phyloP scores from a whole-genome alignment of 345 rosid genomes.

The Corchorus capsularis region DNA sequence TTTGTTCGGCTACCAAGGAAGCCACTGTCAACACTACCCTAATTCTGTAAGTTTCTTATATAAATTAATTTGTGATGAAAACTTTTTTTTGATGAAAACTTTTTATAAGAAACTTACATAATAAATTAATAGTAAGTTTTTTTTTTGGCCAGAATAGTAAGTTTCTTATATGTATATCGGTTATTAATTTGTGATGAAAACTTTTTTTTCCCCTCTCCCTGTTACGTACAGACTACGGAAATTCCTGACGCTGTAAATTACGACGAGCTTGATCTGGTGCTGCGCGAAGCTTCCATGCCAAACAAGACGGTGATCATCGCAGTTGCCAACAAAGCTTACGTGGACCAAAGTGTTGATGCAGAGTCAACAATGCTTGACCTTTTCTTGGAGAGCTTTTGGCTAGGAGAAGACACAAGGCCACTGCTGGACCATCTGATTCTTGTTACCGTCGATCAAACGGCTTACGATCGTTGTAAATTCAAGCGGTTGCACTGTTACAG shows the following conservation, averaged over 20 bases:
- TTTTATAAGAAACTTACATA: no score
- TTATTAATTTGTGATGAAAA: no score
- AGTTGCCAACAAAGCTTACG: slow-evolving; percentile 69
- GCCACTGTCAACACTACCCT: background rate
- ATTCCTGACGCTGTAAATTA: no score
- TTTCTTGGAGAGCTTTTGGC: slow-evolving; percentile 79
- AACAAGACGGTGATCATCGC: slow-evolving; percentile 68
- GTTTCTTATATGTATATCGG: no score
- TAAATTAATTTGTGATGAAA: no score
- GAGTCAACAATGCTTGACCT: slow-evolving; percentile 63
- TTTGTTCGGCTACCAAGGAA: background rate
- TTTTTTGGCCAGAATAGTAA: no score
- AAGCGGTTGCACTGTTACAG: slow-evolving; percentile 68
- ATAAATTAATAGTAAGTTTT: no score
- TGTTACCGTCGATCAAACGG: slow-evolving; percentile 64
- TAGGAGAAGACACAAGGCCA: slow-evolving; percentile 58
- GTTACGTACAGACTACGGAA: no score
- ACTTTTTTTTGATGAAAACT: no score
- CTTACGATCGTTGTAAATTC: slow-evolving; percentile 66
- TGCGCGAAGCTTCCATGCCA: no score
- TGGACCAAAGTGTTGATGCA: slow-evolving; percentile 37
- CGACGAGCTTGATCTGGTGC: no score
- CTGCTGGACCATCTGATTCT: slow-evolving; percentile 57
- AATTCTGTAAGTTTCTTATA: background rate
- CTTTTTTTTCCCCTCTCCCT: no score